These are phyloP conservation scores for Exophiala spinifera DNA, from an alignment of 2,329 filamentous ascomycete species.

Conservation along the genomic window DNA sequence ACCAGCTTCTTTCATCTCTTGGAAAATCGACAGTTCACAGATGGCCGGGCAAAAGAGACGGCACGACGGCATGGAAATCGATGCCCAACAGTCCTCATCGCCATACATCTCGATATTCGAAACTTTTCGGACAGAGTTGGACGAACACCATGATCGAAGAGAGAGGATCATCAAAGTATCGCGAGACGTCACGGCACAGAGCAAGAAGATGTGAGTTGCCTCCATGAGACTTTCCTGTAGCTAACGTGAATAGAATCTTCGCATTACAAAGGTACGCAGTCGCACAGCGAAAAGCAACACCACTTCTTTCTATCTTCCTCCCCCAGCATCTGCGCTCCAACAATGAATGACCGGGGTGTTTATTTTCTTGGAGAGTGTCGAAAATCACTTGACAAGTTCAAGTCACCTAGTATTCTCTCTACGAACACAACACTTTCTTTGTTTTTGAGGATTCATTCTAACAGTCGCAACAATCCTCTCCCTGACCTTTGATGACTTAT, in stretches of 20 bases:
- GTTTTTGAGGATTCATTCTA: too few species aligned
- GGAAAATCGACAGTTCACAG: neutral
- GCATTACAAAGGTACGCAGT: slow-evolving; percentile 68
- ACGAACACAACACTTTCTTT: too few species aligned
- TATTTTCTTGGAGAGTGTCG: too few species aligned
- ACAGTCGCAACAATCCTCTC: too few species aligned
- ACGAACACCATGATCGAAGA: slow-evolving; percentile 89
- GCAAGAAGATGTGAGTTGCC: slow-evolving; percentile 83
- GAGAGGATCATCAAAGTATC: slow-evolving; percentile 89
- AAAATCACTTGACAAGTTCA: too few species aligned
- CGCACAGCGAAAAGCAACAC: neutral
- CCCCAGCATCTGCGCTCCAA: too few species aligned
- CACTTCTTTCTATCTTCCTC: too few species aligned
- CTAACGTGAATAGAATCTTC: slow-evolving; percentile 62
- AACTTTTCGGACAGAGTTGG: slow-evolving; percentile 78
- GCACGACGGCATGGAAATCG: slow-evolving; percentile 21
- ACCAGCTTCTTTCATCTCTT: too few species aligned
- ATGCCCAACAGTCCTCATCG: slow-evolving; percentile 30
- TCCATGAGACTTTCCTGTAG: too few species aligned
- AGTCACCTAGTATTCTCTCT: too few species aligned
- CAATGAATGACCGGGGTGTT: too few species aligned
- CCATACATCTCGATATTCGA: slow-evolving; percentile 72
- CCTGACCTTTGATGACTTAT: too few species aligned
- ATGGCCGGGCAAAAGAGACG: slow-evolving; percentile 29
- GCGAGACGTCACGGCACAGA: slow-evolving; percentile 85